These are phyloP conservation scores for Wolfiporia cocos DNA, from an alignment of 1,284 basidiomycete genomes.

Conservation along the genomic window DNA sequence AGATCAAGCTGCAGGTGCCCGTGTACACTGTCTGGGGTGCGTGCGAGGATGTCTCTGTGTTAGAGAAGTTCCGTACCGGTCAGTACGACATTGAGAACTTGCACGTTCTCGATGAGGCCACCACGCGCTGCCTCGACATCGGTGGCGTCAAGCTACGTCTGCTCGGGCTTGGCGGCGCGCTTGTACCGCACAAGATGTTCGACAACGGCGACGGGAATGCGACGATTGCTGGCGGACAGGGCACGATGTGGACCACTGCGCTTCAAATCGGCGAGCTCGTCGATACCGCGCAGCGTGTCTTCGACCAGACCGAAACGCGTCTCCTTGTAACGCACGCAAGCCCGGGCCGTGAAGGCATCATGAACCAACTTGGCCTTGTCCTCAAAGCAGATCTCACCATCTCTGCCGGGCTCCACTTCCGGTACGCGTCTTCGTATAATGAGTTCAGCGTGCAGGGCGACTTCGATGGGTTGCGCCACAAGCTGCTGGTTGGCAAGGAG, in stretches of 20 bases:
- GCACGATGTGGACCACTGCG: slow-evolving; percentile 98
- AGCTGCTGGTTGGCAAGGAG: slow-evolving; percentile 76
- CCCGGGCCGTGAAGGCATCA: slow-evolving; percentile 89
- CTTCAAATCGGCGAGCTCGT: slow-evolving; percentile 97
- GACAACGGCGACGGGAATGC: slow-evolving; percentile 93
- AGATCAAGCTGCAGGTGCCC: slow-evolving; percentile 84
- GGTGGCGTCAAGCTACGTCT: slow-evolving; percentile 92
- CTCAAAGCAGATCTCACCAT: slow-evolving; percentile 94
- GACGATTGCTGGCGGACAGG: slow-evolving; percentile 95
- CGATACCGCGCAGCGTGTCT: slow-evolving; percentile 94
- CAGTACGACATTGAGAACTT: slow-evolving; percentile 84
- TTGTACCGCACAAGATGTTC: slow-evolving; percentile 96
- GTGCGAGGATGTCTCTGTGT: slow-evolving; percentile 90
- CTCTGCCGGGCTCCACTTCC: slow-evolving; percentile 95
- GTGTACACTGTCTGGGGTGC: slow-evolving; percentile 98
- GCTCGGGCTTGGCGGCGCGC: slow-evolving; percentile 92
- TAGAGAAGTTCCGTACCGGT: slow-evolving; percentile 88
- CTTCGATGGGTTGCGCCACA: slow-evolving; percentile 84
- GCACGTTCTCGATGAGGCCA: slow-evolving; percentile 91
- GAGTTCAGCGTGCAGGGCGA: slow-evolving; percentile 93
- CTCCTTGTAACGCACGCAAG: slow-evolving; percentile 91
- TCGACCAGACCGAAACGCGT: slow-evolving; percentile 90
- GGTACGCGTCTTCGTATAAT: slow-evolving; percentile 94
- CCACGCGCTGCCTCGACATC: slow-evolving; percentile 85
- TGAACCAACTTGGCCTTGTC: slow-evolving; percentile 85